These are phyloP conservation scores for Puccinia novopanici DNA, from an alignment of 1,284 basidiomycete species.

Conservation along the genomic window DNA sequence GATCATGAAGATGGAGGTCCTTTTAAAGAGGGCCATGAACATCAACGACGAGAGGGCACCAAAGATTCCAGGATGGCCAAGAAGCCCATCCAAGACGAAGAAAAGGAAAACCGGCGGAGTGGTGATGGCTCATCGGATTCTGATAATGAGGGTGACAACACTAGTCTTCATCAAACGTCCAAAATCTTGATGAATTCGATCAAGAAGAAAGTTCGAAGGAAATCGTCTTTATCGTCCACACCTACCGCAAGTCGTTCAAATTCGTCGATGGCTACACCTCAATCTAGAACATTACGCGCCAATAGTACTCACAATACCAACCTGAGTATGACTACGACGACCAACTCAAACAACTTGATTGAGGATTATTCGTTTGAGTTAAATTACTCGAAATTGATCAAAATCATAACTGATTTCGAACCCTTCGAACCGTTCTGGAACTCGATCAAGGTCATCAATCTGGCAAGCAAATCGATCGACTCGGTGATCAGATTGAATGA, in stretches of 20 bases:
- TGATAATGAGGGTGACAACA: constrained; percentile 18
- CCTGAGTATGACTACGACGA: constrained; percentile 21
- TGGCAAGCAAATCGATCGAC: constrained; percentile 77
- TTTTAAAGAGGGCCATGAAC: neutral
- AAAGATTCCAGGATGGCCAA: constrained; percentile 26
- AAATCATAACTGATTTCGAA: constrained; percentile 90
- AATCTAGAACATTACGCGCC: neutral
- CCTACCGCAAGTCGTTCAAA: constrained; percentile 20
- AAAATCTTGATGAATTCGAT: constrained; percentile 31
- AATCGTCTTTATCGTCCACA: constrained; percentile 18
- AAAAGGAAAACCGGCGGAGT: constrained; percentile 18
- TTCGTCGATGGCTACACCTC: constrained; percentile 14
- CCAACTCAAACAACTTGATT: constrained; percentile 28
- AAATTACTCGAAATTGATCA: constrained; percentile 82
- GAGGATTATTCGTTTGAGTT: constrained; percentile 88
- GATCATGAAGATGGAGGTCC: neutral
- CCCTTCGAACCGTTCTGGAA: constrained; percentile 97
- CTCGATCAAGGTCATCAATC: constrained; percentile 71
- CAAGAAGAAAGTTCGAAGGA: constrained; percentile 36
- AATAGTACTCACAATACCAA: neutral
- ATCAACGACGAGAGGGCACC: neutral
- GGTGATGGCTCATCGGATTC: constrained; percentile 1
- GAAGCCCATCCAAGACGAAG: neutral
- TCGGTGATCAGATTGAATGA: constrained; percentile 90
- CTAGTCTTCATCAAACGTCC: constrained; percentile 30